Conservation (phyloP, 495 filamentous ascomycete species). For the Clohesyomyces aquaticus region DNA sequence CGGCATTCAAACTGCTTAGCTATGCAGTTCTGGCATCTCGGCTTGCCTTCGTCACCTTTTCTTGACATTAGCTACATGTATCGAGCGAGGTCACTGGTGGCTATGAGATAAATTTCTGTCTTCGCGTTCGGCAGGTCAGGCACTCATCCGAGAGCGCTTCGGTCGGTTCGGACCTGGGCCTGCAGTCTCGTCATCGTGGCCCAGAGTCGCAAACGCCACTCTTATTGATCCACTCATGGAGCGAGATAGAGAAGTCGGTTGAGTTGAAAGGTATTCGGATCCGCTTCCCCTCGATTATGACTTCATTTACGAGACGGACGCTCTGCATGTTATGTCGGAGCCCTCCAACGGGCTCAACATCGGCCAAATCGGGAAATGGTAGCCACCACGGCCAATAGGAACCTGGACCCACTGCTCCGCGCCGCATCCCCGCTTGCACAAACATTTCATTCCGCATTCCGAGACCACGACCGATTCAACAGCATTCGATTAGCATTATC, state of each 20-base stretch:
- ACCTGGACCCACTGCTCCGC: neutral
- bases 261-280: neutral
- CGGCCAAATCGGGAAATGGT: neutral
- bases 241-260: too few species aligned
- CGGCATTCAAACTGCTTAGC: constrained; percentile 17
- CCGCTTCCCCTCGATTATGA: neutral
- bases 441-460: neutral
- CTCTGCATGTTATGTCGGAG: too few species aligned
- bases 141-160: constrained; percentile 19
- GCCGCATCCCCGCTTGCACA: neutral
- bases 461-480: too few species aligned
- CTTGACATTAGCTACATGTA: too few species aligned
- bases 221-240: too few species aligned
- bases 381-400: constrained; percentile 12
- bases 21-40: constrained; percentile 20
- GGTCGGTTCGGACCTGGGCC: neutral
- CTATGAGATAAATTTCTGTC: constrained; percentile 16
- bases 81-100: neutral
- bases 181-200: neutral
- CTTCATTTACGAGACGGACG: too few species aligned
- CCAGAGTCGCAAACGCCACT: too few species aligned
- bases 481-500: neutral
- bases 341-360: too few species aligned
- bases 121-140: constrained; percentile 13
- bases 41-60: constrained; percentile 23